Evolutionary conservation across 371 early-diverging fungal genomes (phyloP), one percentile per base, ranked within the genome.

Genomic region (Mortierella sp.): DNA sequence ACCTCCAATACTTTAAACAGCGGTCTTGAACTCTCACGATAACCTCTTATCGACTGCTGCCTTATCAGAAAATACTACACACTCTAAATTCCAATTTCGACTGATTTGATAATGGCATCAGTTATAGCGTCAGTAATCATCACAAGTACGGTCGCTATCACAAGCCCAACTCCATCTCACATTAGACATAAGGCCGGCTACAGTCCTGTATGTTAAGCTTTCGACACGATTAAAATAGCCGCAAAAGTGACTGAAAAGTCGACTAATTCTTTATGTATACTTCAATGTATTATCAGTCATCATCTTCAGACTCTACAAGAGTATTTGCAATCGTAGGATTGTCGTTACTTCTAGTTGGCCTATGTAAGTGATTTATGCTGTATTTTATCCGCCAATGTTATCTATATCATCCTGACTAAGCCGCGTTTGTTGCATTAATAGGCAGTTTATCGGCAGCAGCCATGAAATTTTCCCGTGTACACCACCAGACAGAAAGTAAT

Each of bases 271-370:
- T 22, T 49, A 8, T 7, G 8, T 29, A 55, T 15, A 26, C 56
- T 29, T 26, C n/a, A n/a, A 31, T 9, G 29, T 19, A 7, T 22
- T 57, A 22, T 32, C 32, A 57, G 57, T 2, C 35, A 31, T 31
- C 19, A 34, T 12, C 34, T 4, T 4, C 2, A 2, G 26, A n/a
- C n/a, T 57, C 68, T n/a, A 62, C 59, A 64, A 55, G 68, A 28
- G 34, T 49, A 26, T 43, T 76, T 29, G 71, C 72, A n/a, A 59
- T 76, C n/a, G 64, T 71, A 23, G 68, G 77, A 1, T 19, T 76
- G 22, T 59, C 72, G 3, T 42, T 76, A 15, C 65, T 76, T 4
- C 28, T 76, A 8, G 23, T 76, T 10, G 68, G 64, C 37, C 31
- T 76, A 23, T 76, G 68, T 76, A 70, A 34, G 71, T 37, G 47